These are phyloP conservation scores for Phytopythium helicoides DNA, from an alignment of 352 stramenopile species.

Conservation along the genomic window DNA sequence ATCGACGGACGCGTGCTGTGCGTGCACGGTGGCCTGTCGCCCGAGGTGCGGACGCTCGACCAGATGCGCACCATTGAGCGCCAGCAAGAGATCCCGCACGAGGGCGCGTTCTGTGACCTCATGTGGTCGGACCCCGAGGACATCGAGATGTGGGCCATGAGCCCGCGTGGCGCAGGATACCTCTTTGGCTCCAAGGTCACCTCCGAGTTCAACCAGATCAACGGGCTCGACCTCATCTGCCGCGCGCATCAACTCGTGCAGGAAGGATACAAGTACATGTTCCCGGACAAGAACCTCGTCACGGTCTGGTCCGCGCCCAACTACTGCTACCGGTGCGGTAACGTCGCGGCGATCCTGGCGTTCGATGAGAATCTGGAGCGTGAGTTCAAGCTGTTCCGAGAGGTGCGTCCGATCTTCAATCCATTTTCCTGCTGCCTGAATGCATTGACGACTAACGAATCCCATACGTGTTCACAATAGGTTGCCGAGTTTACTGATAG, in stretches of 20 bases:
- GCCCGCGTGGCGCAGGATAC: conserved; percentile 81
- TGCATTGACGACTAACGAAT: too few species aligned
- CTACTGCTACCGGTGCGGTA: conserved; percentile 96
- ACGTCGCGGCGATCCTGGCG: conserved; percentile 95
- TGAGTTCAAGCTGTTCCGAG: conserved; percentile 88
- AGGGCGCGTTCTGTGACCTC: conserved; percentile 86
- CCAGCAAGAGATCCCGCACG: conserved; percentile 85
- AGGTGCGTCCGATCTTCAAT: conserved; percentile 59
- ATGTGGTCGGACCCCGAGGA: conserved; percentile 90
- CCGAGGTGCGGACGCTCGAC: conserved; percentile 77
- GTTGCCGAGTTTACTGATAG: conserved; percentile 82
- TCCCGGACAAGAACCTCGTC: conserved; percentile 88
- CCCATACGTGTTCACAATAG: too few species aligned
- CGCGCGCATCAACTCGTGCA: conserved; percentile 91
- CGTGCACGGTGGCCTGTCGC: conserved; percentile 87
- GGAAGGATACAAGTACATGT: conserved; percentile 93
- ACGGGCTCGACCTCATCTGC: conserved; percentile 84
- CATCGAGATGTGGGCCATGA: conserved; percentile 85
- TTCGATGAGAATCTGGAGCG: conserved; percentile 90
- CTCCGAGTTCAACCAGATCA: conserved; percentile 89
- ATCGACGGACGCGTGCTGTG: conserved; percentile 90
- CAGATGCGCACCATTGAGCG: too few species aligned
- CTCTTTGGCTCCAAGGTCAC: conserved; percentile 87
- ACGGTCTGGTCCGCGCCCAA: conserved; percentile 94
- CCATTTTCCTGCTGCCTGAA: too few species aligned